These are phyloP conservation scores for Blastobotrys petasosporus DNA, from an alignment of 1,139 yeast species.

Conservation along the genomic window DNA sequence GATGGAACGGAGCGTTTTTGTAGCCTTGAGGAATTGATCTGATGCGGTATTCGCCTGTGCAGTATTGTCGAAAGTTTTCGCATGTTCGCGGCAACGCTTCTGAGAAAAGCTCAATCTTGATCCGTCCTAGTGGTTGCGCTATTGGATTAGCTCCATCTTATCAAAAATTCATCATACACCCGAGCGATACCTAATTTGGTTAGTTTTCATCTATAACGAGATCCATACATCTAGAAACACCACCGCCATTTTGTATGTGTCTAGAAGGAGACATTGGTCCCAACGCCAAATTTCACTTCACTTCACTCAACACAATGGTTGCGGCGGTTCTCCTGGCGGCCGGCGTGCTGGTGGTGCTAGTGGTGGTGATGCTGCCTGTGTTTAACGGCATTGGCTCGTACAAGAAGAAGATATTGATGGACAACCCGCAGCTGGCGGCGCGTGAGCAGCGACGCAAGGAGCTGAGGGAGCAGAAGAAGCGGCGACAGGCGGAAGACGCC, in stretches of 20 bases:
- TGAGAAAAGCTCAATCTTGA: conserved; percentile 42
- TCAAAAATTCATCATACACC: conserved; percentile 1
- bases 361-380: conserved; percentile 14
- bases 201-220: not conserved
- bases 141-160: conserved; percentile 23
- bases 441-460: conserved; percentile 6
- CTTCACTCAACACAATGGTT: conserved; percentile 1
- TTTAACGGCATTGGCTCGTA: conserved; percentile 17
- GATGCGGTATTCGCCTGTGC: conserved; percentile 47
- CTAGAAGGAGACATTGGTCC: not conserved
- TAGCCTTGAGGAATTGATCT: conserved; percentile 50
- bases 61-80: conserved; percentile 51
- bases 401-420: conserved; percentile 8
- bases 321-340: conserved; percentile 4
- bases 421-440: conserved; percentile 10
- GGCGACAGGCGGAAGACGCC: not conserved
- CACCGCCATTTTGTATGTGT: not conserved
- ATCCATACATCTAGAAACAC: not conserved
- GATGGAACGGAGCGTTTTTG: conserved; percentile 71
- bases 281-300: not conserved
- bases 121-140: conserved; percentile 33
- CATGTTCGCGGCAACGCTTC: conserved; percentile 43
- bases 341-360: conserved; percentile 9
- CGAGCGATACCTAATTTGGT: conserved; percentile 1
- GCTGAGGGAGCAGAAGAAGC: conserved; percentile 9